A percentile compares a stretch with the other conserved stretches of the same genome.
Conservation (phyloP, 257 asterid species). For the Solanum dulcamara region DNA sequence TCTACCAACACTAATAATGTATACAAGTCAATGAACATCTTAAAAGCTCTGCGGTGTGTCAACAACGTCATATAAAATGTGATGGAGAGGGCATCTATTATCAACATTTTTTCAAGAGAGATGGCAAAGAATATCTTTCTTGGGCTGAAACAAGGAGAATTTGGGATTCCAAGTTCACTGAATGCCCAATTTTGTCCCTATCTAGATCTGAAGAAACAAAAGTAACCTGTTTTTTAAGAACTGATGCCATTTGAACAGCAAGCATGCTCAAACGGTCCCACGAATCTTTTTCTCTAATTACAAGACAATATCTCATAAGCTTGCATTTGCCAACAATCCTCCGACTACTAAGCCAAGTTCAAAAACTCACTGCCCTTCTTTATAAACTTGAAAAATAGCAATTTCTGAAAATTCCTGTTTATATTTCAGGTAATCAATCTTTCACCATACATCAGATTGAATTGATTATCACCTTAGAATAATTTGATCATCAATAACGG, state of each 20-base stretch:
- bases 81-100: not conserved
- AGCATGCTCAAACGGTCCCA: not conserved
- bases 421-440: not conserved
- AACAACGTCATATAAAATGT: not conserved
- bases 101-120: not conserved
- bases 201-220: not conserved
- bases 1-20: not conserved
- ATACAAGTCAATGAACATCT: not conserved
- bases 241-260: not conserved
- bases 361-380: not conserved
- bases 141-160: not conserved
- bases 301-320: not conserved
- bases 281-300: not conserved
- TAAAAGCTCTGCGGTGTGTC: not conserved
- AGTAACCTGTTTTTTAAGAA: not conserved
- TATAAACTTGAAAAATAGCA: not conserved
- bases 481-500: not conserved
- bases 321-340: not conserved
- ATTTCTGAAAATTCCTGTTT: not conserved
- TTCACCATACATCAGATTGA: not conserved
- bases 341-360: not conserved
- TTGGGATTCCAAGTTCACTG: not conserved
- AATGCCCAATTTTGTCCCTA: not conserved
- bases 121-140: not conserved
- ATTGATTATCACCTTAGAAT: not conserved